These are phyloP conservation scores for Haberlea rhodopensis DNA, from an alignment of 257 asterid species.

Conservation along the genomic window DNA sequence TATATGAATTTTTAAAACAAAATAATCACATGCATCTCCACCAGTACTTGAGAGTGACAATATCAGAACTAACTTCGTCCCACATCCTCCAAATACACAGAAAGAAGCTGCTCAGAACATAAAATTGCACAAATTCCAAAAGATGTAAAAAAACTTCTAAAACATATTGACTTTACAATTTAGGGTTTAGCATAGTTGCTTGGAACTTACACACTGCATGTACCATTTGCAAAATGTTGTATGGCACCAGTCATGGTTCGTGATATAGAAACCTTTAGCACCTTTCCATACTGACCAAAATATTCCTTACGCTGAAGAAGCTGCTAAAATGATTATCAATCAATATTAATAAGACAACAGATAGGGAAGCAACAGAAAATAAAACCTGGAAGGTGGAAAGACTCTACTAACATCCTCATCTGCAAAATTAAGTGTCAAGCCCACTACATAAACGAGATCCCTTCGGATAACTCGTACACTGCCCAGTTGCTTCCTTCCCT, in stretches of 20 bases:
- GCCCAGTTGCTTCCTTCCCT: slow-evolving; percentile 85
- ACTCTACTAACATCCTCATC: slow-evolving; percentile 68
- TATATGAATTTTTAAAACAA: no score
- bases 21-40: not conserved
- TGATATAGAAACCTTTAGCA: slow-evolving; percentile 86
- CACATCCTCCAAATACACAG: not conserved
- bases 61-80: not conserved
- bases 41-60: not conserved
- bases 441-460: slow-evolving; percentile 93
- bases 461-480: slow-evolving; percentile 91
- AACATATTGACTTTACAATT: not conserved
- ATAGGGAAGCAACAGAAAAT: not conserved
- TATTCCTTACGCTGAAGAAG: slow-evolving; percentile 79
- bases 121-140: not conserved
- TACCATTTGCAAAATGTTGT: slow-evolving; percentile 84
- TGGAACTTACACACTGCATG: slow-evolving; percentile 92
- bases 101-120: not conserved
- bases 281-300: slow-evolving; percentile 92
- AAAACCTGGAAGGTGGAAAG: not conserved
- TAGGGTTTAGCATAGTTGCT: not conserved
- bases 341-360: slow-evolving; percentile 19
- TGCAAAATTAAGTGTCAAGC: slow-evolving; percentile 83
- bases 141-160: not conserved
- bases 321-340: slow-evolving; percentile 50
- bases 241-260: slow-evolving; percentile 87